These are phyloP conservation scores for Vickermania spadyakhi DNA, from an alignment of 208 protist genomes.

Conservation along the genomic window DNA sequence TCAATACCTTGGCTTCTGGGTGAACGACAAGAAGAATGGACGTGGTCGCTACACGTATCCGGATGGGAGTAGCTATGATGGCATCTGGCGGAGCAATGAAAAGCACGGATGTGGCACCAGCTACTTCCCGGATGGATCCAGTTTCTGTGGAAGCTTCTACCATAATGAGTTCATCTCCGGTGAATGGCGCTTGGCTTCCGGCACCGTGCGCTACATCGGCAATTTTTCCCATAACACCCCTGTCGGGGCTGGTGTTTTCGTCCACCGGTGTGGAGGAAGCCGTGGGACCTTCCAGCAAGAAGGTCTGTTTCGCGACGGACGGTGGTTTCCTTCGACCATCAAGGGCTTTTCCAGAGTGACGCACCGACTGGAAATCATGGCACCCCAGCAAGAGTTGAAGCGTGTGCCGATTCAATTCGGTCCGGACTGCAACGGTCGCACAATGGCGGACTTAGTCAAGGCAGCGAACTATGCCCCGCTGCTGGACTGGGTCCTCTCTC, in stretches of 20 bases:
- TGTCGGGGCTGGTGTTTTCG: conserved; percentile 68
- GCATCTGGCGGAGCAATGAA: conserved; percentile 56
- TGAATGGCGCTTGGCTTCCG: conserved; percentile 75
- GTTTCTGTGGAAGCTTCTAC: conserved; percentile 65
- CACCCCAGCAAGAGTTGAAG: conserved; percentile 24
- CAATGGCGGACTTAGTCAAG: conserved; percentile 65
- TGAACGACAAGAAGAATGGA: conserved; percentile 53
- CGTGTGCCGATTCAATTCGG: conserved; percentile 70
- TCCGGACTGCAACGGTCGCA: conserved; percentile 29
- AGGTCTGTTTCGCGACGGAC: conserved; percentile 49
- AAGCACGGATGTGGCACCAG: conserved; percentile 72
- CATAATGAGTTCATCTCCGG: conserved; percentile 65
- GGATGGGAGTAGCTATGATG: conserved; percentile 84
- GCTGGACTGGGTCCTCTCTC: conserved; percentile 41
- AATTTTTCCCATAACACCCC: conserved; percentile 71
- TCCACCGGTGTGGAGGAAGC: conserved; percentile 59
- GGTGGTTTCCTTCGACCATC: conserved; percentile 55
- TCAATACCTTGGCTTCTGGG: conserved; percentile 71
- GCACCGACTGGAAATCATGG: conserved; percentile 54
- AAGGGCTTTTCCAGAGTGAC: conserved; percentile 45
- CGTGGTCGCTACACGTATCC: conserved; percentile 70
- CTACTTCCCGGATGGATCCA: conserved; percentile 59
- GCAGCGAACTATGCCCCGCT: conserved; percentile 77
- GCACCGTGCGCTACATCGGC: conserved; percentile 66
- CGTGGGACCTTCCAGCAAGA: conserved; percentile 71